Percentiles rank a stretch among this genome's conserved stretches.
Conservation (phyloP, 2,329 filamentous ascomycete genomes). For the Talaromyces pinophilus region DNA sequence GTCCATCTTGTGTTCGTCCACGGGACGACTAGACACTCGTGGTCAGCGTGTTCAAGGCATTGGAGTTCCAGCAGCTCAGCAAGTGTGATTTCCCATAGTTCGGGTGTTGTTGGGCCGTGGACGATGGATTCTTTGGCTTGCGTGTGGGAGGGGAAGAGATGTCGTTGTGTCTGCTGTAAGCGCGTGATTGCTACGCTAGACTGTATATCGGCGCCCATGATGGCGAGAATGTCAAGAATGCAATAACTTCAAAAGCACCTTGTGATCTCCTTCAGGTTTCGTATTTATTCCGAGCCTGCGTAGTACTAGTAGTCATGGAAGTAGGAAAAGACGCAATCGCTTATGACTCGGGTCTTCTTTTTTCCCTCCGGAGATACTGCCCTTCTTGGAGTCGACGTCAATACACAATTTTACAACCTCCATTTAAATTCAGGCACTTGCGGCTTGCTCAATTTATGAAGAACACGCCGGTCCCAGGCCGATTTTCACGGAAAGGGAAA, state of each 20-base stretch:
- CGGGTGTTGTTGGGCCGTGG: constrained; percentile 67
- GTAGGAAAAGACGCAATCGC: background rate
- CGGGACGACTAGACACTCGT: constrained; percentile 71
- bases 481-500: no score
- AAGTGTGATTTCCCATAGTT: constrained; percentile 69
- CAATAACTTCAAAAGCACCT: background rate
- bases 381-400: background rate
- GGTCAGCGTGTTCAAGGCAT: constrained; percentile 63
- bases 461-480: background rate
- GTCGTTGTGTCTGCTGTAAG: constrained; percentile 29
- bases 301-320: background rate
- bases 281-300: background rate
- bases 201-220: constrained; percentile 19
- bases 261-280: background rate
- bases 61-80: constrained; percentile 73
- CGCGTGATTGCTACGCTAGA: constrained; percentile 25
- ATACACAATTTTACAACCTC: background rate
- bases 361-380: background rate
- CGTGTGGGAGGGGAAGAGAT: constrained; percentile 33
- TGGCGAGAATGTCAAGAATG: background rate
- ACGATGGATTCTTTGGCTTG: constrained; percentile 56
- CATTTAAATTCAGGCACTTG: background rate
- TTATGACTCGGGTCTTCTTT: background rate
- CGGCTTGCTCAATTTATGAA: background rate
- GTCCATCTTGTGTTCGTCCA: constrained; percentile 77